Evolutionary conservation across 305 asterid species (phyloP), one percentile per base, ranked within the genome.

Genomic region (Solanum aculeatissimum): DNA sequence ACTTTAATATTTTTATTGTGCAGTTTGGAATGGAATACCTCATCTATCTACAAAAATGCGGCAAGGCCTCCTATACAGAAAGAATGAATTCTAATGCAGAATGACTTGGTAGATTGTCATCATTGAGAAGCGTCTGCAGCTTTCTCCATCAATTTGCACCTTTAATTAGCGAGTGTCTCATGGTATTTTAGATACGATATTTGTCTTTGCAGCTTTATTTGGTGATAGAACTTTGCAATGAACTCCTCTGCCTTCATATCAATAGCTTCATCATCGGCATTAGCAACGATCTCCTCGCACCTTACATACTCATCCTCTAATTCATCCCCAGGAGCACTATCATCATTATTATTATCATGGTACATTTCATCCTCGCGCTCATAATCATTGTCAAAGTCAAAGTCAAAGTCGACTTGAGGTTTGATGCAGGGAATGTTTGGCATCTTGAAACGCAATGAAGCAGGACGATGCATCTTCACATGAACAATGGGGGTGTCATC

Each of bases 221-320:
- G 94, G 84, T 91, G 82, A 69, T 94, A 92, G 80, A 96, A 94
- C 79, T 88, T 90, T 0, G 96, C 93, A 32, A 96, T 96, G 62
- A 94, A 96, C 87, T 90, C 69, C 86, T 94, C 99, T 11, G 98
- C 99, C 91, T 90, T 94, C 88, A 77, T 49, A 89, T 94, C 98
- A 57, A 95, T 94, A 25, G 83, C 95, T 63, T 89, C 91, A 12
- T 87, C 93, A 29, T 38, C 90, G 8, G 87, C 80, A 12, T 77
- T 47, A 29, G 19, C 78, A 19, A 32, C 81, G 1, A 74, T 83
- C 63, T 40, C 27, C 63, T 85, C 66, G 2, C 25, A 42, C 7
- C 35, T 12, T 2, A 29, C 85, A 9, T 83, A 60, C 0, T 57
- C 86, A 1, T 68, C 90, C 3, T 8, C 75, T 29, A 29, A 2